These are phyloP conservation scores for Raphanus sativus DNA, from an alignment of 345 rosid genomes.

Conservation along the genomic window DNA sequence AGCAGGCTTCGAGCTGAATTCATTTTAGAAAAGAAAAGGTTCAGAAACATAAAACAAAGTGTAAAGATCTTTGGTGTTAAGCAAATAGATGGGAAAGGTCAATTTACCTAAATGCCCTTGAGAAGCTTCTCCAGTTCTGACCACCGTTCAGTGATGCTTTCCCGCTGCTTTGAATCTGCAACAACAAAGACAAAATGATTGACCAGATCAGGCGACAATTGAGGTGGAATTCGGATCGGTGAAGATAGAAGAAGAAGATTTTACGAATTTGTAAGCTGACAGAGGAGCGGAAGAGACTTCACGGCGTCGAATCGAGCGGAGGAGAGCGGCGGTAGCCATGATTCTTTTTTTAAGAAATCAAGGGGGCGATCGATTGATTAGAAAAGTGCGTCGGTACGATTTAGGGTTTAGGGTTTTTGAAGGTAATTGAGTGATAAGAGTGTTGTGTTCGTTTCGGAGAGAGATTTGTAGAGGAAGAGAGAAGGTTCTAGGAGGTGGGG, in stretches of 20 bases:
- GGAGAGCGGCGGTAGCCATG: slow-evolving; percentile 66
- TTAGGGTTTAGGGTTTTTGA: no score
- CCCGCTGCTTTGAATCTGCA: slow-evolving; percentile 57
- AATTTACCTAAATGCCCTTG: slow-evolving; percentile 84
- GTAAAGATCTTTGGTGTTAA: background rate
- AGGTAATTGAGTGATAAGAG: no score
- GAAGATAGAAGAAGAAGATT: background rate
- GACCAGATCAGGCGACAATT: background rate
- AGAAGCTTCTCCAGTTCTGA: slow-evolving; percentile 48
- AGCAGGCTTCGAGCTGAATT: slow-evolving; percentile 70
- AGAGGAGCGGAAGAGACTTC: slow-evolving; percentile 57
- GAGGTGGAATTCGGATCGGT: background rate
- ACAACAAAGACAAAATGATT: background rate
- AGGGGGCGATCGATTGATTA: no score
- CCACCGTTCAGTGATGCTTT: slow-evolving; percentile 54
- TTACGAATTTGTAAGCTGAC: slow-evolving; percentile 60
- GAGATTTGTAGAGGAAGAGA: no score
- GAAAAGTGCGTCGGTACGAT: no score
- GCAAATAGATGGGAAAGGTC: background rate
- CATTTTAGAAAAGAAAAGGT: background rate
- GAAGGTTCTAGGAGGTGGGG: no score
- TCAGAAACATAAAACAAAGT: background rate
- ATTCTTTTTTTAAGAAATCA: background rate
- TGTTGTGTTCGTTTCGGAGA: no score
- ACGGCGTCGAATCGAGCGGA: slow-evolving; percentile 73